These are phyloP conservation scores for Glonium stellatum DNA, from an alignment of 495 filamentous ascomycete species.

Conservation along the genomic window DNA sequence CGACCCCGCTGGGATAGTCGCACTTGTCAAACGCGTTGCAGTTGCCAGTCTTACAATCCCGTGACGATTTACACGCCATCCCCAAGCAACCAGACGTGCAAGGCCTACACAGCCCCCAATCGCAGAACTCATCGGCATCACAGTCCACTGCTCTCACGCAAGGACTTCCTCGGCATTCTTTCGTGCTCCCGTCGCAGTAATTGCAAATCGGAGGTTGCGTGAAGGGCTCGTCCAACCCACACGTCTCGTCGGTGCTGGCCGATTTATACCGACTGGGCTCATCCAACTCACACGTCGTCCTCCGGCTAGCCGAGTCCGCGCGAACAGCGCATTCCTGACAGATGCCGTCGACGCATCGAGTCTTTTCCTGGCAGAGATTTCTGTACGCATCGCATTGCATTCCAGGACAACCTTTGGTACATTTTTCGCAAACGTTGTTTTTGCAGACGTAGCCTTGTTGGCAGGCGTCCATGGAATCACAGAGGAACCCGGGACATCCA, in stretches of 20 bases:
- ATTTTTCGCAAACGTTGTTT: too few species aligned
- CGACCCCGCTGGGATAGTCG: constrained; percentile 15
- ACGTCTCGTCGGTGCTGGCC: background rate
- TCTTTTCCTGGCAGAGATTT: background rate
- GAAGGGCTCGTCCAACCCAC: background rate
- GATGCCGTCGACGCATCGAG: background rate
- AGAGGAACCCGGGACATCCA: too few species aligned
- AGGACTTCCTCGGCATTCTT: constrained; percentile 9
- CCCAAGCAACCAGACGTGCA: constrained; percentile 21
- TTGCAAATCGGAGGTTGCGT: constrained; percentile 4
- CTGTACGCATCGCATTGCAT: background rate
- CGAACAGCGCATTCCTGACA: background rate
- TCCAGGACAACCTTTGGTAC: too few species aligned
- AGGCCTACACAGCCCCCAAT: constrained; percentile 19
- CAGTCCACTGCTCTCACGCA: constrained; percentile 18
- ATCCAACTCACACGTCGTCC: too few species aligned
- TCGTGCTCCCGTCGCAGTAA: background rate
- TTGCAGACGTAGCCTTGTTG: too few species aligned
- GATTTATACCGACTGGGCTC: background rate
- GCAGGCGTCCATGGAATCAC: too few species aligned
- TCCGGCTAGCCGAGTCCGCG: too few species aligned
- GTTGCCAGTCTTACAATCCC: constrained; percentile 22
- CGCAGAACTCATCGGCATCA: constrained; percentile 18
- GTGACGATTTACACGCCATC: constrained; percentile 11
- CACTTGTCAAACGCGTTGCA: constrained; percentile 21